Evolutionary conservation across 2,329 filamentous ascomycete species (phyloP).

Genomic region (Fusarium solani-melongenae): DNA sequence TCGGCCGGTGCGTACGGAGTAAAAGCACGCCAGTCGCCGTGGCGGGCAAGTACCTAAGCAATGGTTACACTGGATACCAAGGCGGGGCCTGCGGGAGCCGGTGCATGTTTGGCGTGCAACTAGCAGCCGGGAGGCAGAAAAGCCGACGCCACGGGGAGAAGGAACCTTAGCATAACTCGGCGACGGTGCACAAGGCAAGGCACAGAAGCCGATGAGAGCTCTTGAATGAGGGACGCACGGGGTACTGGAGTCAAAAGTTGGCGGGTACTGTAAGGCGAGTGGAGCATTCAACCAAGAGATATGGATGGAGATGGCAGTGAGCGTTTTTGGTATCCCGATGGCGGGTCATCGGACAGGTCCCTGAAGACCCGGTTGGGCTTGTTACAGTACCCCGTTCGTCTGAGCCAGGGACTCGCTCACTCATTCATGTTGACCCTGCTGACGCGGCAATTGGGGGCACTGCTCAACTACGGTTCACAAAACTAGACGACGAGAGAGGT

Average conservation of each 20-base stretch:
- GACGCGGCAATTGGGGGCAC: conserved; percentile 31
- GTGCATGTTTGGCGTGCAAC: conserved; percentile 33
- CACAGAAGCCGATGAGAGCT: conserved; percentile 16
- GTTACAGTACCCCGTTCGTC: conserved; percentile 2
- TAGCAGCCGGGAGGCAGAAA: conserved; percentile 39
- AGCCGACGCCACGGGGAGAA: conserved; percentile 41
- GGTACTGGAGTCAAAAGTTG: neutral
- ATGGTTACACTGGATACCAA: conserved; percentile 11
- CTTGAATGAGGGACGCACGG: neutral
- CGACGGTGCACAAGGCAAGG: conserved; percentile 28
- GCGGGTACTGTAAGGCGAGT: neutral
- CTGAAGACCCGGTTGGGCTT: conserved; percentile 36
- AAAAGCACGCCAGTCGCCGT: conserved; percentile 26
- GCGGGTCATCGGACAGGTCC: conserved; percentile 37
- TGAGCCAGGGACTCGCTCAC: conserved; percentile 9
- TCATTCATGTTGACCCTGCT: conserved; percentile 24
- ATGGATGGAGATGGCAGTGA: conserved; percentile 26
- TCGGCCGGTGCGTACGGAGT: conserved; percentile 38
- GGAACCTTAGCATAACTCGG: conserved; percentile 35
- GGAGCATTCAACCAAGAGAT: conserved; percentile 11
- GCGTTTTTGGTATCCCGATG: conserved; percentile 38
- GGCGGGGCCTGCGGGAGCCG: conserved; percentile 30
- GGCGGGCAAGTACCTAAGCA: conserved; percentile 23
- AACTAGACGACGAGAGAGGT: conserved; percentile 13
- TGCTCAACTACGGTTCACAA: conserved; percentile 9